Evolutionary conservation across 2,329 filamentous ascomycete genomes (phyloP).

Genomic region (Colletotrichum lindemuthianum): DNA sequence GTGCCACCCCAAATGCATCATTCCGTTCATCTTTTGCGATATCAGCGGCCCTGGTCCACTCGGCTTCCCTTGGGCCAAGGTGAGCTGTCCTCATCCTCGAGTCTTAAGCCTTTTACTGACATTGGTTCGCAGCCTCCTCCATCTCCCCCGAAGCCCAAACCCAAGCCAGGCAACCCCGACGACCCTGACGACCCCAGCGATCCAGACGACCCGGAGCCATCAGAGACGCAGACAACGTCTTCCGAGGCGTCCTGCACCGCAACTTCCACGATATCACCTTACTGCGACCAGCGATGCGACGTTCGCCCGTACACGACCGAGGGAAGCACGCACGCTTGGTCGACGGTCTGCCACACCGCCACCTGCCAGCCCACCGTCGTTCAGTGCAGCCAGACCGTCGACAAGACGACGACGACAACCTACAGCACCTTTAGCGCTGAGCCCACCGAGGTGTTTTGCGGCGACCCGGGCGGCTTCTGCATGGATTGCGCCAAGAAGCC

Average conservation of each 20-base stretch:
- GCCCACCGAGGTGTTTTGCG: slow-evolving; percentile 3
- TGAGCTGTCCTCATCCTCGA: slow-evolving; percentile 31
- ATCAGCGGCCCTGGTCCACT: slow-evolving; percentile 2
- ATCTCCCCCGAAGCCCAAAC: slow-evolving; percentile 3
- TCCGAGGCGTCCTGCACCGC: slow-evolving; percentile 24
- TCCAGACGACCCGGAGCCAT: slow-evolving; percentile 14
- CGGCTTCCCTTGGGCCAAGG: slow-evolving; percentile 42
- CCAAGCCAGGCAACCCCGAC: slow-evolving; percentile 9
- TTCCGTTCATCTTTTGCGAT: slow-evolving; percentile 14
- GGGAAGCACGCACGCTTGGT: neutral
- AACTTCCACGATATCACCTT: slow-evolving; percentile 15
- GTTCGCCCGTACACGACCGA: slow-evolving; percentile 8
- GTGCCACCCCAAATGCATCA: slow-evolving; percentile 12
- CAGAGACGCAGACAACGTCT: neutral
- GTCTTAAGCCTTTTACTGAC: slow-evolving; percentile 13
- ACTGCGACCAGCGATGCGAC: slow-evolving; percentile 24
- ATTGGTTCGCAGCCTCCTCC: neutral
- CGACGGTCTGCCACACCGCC: slow-evolving; percentile 23
- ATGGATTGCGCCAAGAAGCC: neutral
- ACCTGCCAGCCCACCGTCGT: slow-evolving; percentile 21
- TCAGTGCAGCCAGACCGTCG: slow-evolving; percentile 22
- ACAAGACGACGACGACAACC: slow-evolving; percentile 15
- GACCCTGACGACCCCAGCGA: slow-evolving; percentile 7
- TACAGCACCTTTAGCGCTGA: slow-evolving; percentile 1
- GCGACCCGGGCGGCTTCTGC: neutral